These are phyloP conservation scores for Anisodus tanguticus DNA, from an alignment of 257 asterid genomes.

Conservation along the genomic window DNA sequence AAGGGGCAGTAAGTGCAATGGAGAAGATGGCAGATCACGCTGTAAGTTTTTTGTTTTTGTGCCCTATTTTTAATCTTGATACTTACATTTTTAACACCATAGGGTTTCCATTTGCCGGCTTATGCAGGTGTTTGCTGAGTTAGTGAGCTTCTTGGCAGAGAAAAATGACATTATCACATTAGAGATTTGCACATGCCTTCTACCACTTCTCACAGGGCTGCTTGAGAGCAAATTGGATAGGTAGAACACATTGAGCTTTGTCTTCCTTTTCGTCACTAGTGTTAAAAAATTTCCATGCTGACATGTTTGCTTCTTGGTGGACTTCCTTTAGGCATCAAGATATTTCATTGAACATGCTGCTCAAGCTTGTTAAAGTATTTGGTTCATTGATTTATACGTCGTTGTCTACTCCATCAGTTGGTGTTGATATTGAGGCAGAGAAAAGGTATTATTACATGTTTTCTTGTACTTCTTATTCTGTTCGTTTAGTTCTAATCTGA, in stretches of 20 bases:
- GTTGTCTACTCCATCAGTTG: conserved; percentile 85
- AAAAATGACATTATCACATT: conserved; percentile 74
- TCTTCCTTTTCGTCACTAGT: conserved; percentile 5
- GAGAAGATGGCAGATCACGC: conserved; percentile 85
- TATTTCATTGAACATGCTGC: conserved; percentile 79
- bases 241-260: conserved; percentile 42
- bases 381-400: conserved; percentile 89
- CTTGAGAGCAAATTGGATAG: conserved; percentile 81
- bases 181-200: conserved; percentile 79
- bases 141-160: conserved; percentile 70
- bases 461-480: conserved; percentile 9
- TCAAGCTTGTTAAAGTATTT: conserved; percentile 88
- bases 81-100: conserved; percentile 23
- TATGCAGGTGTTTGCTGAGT: conserved; percentile 93
- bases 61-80: not conserved
- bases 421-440: conserved; percentile 97
- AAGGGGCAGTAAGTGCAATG: conserved; percentile 73
- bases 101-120: conserved; percentile 25
- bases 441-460: conserved; percentile 61
- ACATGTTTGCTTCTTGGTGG: conserved; percentile 16
- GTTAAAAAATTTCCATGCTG: not conserved
- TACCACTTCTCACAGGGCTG: conserved; percentile 83
- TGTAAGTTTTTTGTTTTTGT: conserved; percentile 54
- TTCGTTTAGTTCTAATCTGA: not conserved
- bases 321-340: conserved; percentile 75